Evolutionary conservation across 768 basidiomycete genomes (phyloP), one percentile per base, ranked within the genome.

Genomic region (Boletus tylopilopsis): DNA sequence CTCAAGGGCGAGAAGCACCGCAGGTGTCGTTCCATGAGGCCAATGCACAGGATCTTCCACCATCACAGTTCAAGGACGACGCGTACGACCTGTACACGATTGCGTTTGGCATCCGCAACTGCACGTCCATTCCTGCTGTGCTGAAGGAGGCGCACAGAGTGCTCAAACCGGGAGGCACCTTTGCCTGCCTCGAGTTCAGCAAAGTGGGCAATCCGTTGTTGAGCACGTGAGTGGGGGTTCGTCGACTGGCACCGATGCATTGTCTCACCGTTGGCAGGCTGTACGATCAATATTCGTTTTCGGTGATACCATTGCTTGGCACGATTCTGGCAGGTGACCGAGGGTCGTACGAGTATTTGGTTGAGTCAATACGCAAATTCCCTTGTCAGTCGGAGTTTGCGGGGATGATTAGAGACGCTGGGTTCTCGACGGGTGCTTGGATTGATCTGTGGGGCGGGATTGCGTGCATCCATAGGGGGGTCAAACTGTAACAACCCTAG

Each of bases 11-110:
- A 34, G 11, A 58, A 96, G 94, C 94, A 19, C 89, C 92, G 13
- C 94, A 96, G 71, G 81, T 99, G 53, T 81, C 85, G 15, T 98
- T 99, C 68, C 83, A 86, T 52, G 90, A 95, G 64, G 90, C 86
- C 30, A 97, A 99, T 62, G 96, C 96, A 4, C 94, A 98, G 64
- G 76, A 75, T 12, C 72, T 99, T 16, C 77, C 85, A 1, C 53
- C 69, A 33, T 73, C 78, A 6, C 73, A 80, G 47, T 94, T 99
- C 66, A 73, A 78, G 6, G 81, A 87, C 60, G 83, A 91, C 67
- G 81, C 90, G 16, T 92, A 94, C 56, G 94, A 99, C 71, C 73
- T 97, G 16, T 99, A 99, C 73, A 99, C 96, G 23, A 97, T 99
- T 66, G 93, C 96, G 0, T 99, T 99, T 60, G 95, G 96, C 22